Evolutionary conservation across 495 filamentous ascomycete genomes (phyloP).

Genomic region (Daldinia vernicosa): DNA sequence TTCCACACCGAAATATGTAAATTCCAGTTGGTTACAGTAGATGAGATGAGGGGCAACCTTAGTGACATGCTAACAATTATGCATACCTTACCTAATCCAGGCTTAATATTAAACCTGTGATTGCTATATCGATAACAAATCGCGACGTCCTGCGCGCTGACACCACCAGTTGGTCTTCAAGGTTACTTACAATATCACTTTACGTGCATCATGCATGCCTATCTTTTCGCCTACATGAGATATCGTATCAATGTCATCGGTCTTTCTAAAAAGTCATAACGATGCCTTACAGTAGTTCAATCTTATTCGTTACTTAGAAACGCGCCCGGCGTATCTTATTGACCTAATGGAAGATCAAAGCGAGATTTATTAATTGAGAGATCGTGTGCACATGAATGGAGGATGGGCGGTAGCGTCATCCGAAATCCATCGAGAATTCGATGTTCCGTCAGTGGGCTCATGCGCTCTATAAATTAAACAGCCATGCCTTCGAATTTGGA

Average conservation of each 20-base stretch:
- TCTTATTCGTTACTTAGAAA: background rate
- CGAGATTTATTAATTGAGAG: constrained; percentile 1
- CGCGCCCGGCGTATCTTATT: background rate
- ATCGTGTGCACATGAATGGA: background rate
- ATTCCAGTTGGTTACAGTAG: background rate
- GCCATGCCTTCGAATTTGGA: constrained; percentile 56
- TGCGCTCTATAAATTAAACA: constrained; percentile 9
- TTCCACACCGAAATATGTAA: constrained; percentile 13
- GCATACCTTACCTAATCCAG: background rate
- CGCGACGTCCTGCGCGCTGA: background rate
- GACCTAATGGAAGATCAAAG: background rate
- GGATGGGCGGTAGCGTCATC: constrained; percentile 22
- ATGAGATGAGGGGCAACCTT: constrained; percentile 2
- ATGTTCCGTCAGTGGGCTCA: constrained; percentile 10
- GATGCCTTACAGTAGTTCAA: constrained; percentile 6
- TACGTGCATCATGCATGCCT: no score
- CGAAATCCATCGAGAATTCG: constrained; percentile 26
- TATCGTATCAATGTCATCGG: background rate
- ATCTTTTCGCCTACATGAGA: background rate
- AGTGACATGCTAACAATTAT: background rate
- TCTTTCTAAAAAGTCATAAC: background rate
- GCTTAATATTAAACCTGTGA: background rate
- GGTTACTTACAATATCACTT: background rate
- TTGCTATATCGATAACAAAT: constrained; percentile 4
- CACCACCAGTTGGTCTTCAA: background rate